Base-by-base conservation (phyloP, 805 yeast species). In the Trichomonascus vanleenenianus region DNA sequence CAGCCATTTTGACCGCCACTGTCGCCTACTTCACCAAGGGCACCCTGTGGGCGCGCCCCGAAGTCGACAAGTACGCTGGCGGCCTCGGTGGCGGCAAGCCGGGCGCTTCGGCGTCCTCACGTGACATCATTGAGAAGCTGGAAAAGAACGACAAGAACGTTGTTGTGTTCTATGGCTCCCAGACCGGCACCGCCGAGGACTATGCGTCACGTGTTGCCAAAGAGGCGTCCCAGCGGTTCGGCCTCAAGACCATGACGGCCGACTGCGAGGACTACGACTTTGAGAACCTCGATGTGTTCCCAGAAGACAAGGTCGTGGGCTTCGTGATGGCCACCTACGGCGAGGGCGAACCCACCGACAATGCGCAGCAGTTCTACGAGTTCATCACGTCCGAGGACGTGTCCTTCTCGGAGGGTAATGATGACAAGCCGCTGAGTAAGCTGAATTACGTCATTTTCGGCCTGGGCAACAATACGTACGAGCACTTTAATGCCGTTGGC, bases 131-230 rank as follows among this genome's bases (percentile, higher is more conserved):
- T 31, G 55, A 58, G 40, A 55, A 50, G 39, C 56, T 91, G 54
- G 68, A 69, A 42, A 68, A 69, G 33, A 79, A 80, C 56, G 73
- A 76, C 50, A 89, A 91, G 66, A 82, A 83, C 52, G 83, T 85
- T 32, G 69, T 88, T 38, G 82, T 93, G 2, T 75, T 93, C 50
- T 93, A 75, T 62, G 97, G 96, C 14, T 89, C 97, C 11, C 99
- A 93, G 67, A 93, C 98, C 3, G 98, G 98, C 52, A 93, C 98
- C 14, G 96, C 97, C 38, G 98, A 93, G 67, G 98, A 93, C 60
- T 91, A 88, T 58, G 95, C 97, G 15, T 77, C 83, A 56, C 85
- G 91, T 61, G 81, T 88, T 55, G 79, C 95, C 40, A 88, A 89
- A 61, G 98, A 93, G 62, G 78, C 91, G 57, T 78, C 80, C 55